A percentile compares a stretch with the other conserved stretches of the same genome.
phyloP scores from a whole-genome alignment of 257 asterid genomes.

The Solanum chilense region DNA sequence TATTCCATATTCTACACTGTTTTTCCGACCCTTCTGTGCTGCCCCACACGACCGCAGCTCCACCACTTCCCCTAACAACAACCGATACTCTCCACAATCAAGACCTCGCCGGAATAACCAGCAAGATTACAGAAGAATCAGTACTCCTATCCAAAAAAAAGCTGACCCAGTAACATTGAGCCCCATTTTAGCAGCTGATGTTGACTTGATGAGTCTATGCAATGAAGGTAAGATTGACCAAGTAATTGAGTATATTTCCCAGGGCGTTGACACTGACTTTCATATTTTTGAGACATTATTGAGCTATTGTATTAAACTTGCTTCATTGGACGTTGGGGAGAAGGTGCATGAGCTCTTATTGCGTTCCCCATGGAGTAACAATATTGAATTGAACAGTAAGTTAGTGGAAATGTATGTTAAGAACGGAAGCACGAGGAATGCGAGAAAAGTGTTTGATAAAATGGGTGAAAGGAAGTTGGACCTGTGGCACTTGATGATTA shows the following conservation, averaged over 20 bases:
- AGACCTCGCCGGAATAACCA: background rate
- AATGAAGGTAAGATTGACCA: slow-evolving; percentile 22
- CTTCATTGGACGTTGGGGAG: slow-evolving; percentile 17
- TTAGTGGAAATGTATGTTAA: slow-evolving; percentile 14
- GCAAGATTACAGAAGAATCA: background rate
- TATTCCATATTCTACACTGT: background rate
- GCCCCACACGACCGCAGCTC: slow-evolving; percentile 1
- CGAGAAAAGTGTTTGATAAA: slow-evolving; percentile 24
- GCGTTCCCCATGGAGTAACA: slow-evolving; percentile 13
- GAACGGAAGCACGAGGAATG: slow-evolving; percentile 17
- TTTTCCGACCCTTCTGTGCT: background rate
- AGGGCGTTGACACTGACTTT: slow-evolving; percentile 9
- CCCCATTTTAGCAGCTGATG: background rate
- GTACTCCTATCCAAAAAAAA: background rate
- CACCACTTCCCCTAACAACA: background rate
- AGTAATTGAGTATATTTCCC: slow-evolving; percentile 17
- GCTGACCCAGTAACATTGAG: background rate
- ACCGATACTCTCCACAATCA: background rate
- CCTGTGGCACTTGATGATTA: slow-evolving; percentile 23
- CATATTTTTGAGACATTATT: slow-evolving; percentile 7
- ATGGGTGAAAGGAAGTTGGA: slow-evolving; percentile 11
- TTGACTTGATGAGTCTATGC: slow-evolving; percentile 12
- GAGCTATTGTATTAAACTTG: slow-evolving; percentile 2
- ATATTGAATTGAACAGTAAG: slow-evolving; percentile 20
- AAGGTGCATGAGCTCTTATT: slow-evolving; percentile 21